Evolutionary conservation across 352 stramenopile species (phyloP).

Genomic region (Phytophthora nicotianae): DNA sequence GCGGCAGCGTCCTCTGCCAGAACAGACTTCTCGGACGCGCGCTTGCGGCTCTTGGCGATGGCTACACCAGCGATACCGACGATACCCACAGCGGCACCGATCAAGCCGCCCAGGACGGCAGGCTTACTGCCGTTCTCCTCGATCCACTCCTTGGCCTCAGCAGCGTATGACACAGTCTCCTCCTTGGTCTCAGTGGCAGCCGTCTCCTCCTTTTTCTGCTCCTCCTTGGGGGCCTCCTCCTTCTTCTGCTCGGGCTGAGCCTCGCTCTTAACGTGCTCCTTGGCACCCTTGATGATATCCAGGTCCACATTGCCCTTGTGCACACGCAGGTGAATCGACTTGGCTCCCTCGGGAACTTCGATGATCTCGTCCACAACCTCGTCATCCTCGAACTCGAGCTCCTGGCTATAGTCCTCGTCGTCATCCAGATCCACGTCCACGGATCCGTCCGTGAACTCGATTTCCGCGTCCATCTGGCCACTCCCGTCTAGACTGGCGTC

Average conservation of each 20-base stretch:
- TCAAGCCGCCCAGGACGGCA: constrained; percentile 42
- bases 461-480: constrained; percentile 37
- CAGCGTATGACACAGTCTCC: constrained; percentile 43
- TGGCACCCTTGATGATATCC: constrained; percentile 52
- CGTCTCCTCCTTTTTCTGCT: constrained; percentile 19
- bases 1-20: constrained; percentile 38
- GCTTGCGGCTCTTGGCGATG: constrained; percentile 55
- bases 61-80: constrained; percentile 49
- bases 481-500: constrained; percentile 33
- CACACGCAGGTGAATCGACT: constrained; percentile 53
- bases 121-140: constrained; percentile 43
- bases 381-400: constrained; percentile 47
- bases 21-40: constrained; percentile 45
- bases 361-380: constrained; percentile 52
- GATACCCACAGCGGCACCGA: constrained; percentile 54
- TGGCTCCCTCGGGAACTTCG: constrained; percentile 50
- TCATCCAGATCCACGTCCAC: constrained; percentile 51
- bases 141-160: constrained; percentile 50
- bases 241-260: constrained; percentile 28
- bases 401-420: constrained; percentile 55
- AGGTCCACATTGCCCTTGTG: constrained; percentile 55
- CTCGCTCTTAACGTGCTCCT: constrained; percentile 25
- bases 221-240: constrained; percentile 23
- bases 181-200: constrained; percentile 24
- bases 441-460: constrained; percentile 39